A percentile compares a stretch with the other conserved stretches of the same genome.
Evolutionary conservation across 108 stramenopile species (phyloP).

Genomic region (Skeletonema potamos): DNA sequence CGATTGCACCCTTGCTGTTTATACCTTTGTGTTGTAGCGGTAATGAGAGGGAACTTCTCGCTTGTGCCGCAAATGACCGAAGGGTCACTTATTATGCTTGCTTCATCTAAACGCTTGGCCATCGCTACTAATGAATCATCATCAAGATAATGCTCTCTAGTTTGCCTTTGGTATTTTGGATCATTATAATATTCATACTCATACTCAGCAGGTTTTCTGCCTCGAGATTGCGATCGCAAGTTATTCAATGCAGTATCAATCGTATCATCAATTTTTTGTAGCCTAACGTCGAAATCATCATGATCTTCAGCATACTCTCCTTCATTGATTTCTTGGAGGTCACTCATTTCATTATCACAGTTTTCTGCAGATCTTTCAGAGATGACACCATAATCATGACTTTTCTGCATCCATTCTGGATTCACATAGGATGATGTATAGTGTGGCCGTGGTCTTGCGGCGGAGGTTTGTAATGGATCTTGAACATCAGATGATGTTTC

Average conservation of each 20-base stretch:
- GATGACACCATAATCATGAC: background rate
- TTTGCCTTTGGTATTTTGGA: background rate
- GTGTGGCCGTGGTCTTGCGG: background rate
- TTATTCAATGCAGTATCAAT: background rate
- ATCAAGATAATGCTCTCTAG: background rate
- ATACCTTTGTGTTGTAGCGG: background rate
- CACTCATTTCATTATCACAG: background rate
- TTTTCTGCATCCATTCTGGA: background rate
- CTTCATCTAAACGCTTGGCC: conserved; percentile 39
- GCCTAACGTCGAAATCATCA: background rate
- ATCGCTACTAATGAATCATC: conserved; percentile 39
- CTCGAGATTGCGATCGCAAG: background rate
- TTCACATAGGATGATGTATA: background rate
- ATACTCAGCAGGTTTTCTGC: background rate
- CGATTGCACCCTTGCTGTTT: conserved; percentile 9
- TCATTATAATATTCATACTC: conserved; percentile 2
- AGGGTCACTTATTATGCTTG: conserved; percentile 14
- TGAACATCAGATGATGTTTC: background rate
- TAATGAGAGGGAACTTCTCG: background rate
- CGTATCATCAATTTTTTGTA: background rate
- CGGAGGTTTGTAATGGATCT: background rate
- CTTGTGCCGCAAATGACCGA: conserved; percentile 6
- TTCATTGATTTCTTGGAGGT: background rate
- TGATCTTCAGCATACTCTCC: background rate
- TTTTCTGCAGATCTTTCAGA: background rate